Evolutionary conservation across 2,329 filamentous ascomycete genomes (phyloP).

Genomic region (Cercospora berteroae): DNA sequence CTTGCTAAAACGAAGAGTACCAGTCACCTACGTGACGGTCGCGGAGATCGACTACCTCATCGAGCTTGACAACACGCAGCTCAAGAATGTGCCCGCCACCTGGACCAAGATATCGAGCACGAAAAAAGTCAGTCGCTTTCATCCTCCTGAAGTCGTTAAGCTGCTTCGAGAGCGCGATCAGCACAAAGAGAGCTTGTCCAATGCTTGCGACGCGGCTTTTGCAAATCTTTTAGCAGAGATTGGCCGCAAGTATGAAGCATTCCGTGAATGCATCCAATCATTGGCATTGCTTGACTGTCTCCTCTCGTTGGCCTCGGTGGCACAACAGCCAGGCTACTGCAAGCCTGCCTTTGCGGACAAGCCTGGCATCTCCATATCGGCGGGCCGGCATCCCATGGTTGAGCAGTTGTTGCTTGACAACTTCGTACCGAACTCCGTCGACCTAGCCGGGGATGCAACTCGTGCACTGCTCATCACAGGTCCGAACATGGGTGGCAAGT

Average conservation of each 20-base stretch:
- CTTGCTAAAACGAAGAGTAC: constrained; percentile 64
- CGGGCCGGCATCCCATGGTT: constrained; percentile 90
- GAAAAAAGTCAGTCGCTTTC: constrained; percentile 87
- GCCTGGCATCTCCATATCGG: constrained; percentile 66
- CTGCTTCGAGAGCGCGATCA: constrained; percentile 87
- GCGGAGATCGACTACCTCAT: constrained; percentile 92
- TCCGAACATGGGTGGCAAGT: constrained; percentile 98
- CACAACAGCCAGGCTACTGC: constrained; percentile 80
- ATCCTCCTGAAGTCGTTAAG: constrained; percentile 84
- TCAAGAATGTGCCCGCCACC: constrained; percentile 86
- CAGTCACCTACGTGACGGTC: constrained; percentile 76
- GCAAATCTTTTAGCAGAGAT: constrained; percentile 68
- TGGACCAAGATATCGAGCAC: constrained; percentile 96
- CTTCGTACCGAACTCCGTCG: constrained; percentile 88
- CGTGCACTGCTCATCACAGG: constrained; percentile 87
- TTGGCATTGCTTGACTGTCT: constrained; percentile 88
- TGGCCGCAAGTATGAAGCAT: constrained; percentile 78
- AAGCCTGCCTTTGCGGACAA: constrained; percentile 69
- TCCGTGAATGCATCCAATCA: constrained; percentile 83
- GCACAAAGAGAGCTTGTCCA: constrained; percentile 87
- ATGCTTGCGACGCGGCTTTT: constrained; percentile 86
- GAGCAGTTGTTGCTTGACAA: constrained; percentile 80
- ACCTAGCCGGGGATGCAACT: constrained; percentile 63
- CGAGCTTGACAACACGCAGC: constrained; percentile 78
- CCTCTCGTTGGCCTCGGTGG: constrained; percentile 79